Base-by-base conservation (phyloP, 2,329 filamentous ascomycete species). In the Pseudogymnoascus verrucosus region DNA sequence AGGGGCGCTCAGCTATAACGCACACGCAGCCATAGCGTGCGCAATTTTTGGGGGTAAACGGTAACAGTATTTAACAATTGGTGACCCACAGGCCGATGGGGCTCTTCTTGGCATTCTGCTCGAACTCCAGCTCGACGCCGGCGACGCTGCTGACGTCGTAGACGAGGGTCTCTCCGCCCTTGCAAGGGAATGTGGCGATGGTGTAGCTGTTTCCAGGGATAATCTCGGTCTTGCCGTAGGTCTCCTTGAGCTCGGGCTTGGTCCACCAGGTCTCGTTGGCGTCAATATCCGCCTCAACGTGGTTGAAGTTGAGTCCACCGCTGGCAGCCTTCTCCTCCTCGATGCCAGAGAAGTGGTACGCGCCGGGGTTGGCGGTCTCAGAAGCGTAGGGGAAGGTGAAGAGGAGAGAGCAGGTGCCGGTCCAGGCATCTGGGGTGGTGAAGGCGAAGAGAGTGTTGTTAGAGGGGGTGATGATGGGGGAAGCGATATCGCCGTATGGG, bases 391-490 rank as follows among this genome's bases (percentile, higher is more conserved):
- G 71, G 67, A 73, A 73, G 51, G 69, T 68, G 65, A 73, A 73
- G 51, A 73, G 23, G 1, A 73, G 67, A 2, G 70, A 64, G 59
- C 71, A 73, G 26, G 63, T 70, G 5, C 68, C 66, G n/a, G 60
- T 66, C 61, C 71, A 71, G 3, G 66, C 63, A 2, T 42, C 26
- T 3, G 70, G 69, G 16, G 72, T 68, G 42, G 70, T 70, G 60
- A 73, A 73, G 62, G 69, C 71, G 65, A 71, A 72, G 36, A 72
- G 63, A 0, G 71, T 72, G 12, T 67, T 68, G 42, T 72, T 71
- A 21, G 59, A 59, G 8, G 67, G 54, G 4, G 68, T 69, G 64
- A 73, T 71, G 23, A 64, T 66, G 4, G 69, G 69, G 10, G 42
- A 65, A 57, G 66, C 65, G 1, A 66, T 67, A 26, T 68, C 67